Conservation (phyloP, 75 land plant species). For the Adiantum capillusveneris region DNA sequence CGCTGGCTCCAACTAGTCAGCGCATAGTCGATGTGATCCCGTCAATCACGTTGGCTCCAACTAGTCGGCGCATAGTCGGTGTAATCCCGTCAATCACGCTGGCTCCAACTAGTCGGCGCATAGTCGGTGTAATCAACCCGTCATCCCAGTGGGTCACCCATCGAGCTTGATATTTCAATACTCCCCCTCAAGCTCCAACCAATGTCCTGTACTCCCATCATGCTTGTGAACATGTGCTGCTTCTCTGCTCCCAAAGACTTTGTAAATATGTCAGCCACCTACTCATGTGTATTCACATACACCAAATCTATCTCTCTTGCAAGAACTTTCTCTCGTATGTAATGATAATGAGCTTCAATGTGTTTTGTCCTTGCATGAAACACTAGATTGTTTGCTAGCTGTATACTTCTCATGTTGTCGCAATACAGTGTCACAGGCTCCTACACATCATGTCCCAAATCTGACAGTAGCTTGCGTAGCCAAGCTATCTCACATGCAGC, state of each 20-base stretch:
- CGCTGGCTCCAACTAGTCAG: no score
- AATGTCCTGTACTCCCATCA: not conserved
- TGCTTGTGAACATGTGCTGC: no score
- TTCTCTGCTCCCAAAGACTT: slow-evolving; percentile 6
- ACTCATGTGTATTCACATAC: not conserved
- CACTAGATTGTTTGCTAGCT: no score
- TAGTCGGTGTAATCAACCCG: no score
- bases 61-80: no score
- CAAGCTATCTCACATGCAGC: slow-evolving; percentile 4
- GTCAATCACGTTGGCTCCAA: no score
- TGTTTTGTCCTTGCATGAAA: no score
- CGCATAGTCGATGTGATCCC: no score
- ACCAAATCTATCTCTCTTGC: not conserved
- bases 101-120: no score
- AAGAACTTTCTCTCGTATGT: not conserved
- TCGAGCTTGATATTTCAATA: no score
- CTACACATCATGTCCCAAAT: not conserved
- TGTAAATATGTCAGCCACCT: slow-evolving; percentile 12
- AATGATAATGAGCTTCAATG: slow-evolving; percentile 6
- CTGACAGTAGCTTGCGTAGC: not conserved
- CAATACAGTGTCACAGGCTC: not conserved
- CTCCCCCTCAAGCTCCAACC: not conserved
- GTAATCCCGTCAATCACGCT: no score
- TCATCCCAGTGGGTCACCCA: not conserved
- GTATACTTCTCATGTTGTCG: no score